Percentiles rank a stretch among this genome's conserved stretches.
Evolutionary conservation across 2,329 filamentous ascomycete genomes (phyloP).

Genomic region (Colletotrichum tanaceti): DNA sequence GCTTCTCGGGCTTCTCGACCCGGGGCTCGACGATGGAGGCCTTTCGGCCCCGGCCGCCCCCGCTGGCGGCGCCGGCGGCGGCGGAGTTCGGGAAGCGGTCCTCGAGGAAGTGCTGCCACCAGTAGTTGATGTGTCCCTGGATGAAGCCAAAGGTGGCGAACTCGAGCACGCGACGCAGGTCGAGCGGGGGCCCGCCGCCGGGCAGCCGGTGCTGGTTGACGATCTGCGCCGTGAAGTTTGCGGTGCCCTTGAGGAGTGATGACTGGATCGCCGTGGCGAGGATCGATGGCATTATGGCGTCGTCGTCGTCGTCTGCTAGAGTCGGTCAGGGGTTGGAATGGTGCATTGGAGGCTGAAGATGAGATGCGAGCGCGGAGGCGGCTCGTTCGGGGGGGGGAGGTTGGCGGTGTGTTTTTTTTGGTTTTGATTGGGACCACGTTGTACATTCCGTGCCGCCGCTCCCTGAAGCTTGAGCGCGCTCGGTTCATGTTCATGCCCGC

Average conservation of each 20-base stretch:
- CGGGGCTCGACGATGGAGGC: conserved; percentile 31
- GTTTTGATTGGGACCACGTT: conserved; percentile 36
- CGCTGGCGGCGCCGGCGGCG: not conserved
- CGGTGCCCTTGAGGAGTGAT: conserved; percentile 37
- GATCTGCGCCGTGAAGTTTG: conserved; percentile 38
- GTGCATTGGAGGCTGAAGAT: conserved; percentile 16
- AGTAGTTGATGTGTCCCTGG: conserved; percentile 52
- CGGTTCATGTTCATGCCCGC: conserved; percentile 1
- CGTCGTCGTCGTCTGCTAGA: not conserved
- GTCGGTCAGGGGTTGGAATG: not conserved
- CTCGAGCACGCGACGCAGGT: conserved; percentile 51
- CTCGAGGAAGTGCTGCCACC: conserved; percentile 51
- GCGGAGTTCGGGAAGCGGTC: conserved; percentile 49
- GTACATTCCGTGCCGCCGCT: conserved; percentile 13
- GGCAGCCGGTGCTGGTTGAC: conserved; percentile 37
- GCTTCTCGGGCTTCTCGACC: conserved; percentile 32
- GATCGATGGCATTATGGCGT: conserved; percentile 31
- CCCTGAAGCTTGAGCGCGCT: conserved; percentile 11
- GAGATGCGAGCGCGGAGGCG: not conserved
- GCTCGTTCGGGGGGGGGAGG: conserved; percentile 6
- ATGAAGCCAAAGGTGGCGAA: conserved; percentile 52
- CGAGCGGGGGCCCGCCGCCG: conserved; percentile 36
- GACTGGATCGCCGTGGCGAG: conserved; percentile 39
- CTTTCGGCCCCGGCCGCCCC: conserved; percentile 3
- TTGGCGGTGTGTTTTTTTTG: conserved; percentile 35